phyloP scores from a whole-genome alignment of 139 green algal genomes.

The Zygnema cylindricum region DNA sequence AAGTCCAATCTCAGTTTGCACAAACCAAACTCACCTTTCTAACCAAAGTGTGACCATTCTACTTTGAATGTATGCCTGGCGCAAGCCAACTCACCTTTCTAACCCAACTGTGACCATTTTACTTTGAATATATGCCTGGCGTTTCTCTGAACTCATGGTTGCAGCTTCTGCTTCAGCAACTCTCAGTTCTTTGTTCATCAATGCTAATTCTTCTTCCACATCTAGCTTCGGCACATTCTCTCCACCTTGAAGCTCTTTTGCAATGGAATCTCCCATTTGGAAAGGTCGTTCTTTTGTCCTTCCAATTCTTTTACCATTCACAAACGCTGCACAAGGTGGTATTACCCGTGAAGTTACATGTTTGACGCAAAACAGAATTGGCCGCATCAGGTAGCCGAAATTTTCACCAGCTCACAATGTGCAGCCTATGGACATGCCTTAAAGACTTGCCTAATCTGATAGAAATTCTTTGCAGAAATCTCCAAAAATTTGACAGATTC shows the following conservation, averaged over 20 bases:
- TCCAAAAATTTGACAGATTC: no score
- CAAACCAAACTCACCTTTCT: conserved; percentile 37
- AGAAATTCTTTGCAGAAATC: no score
- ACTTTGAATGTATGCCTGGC: conserved; percentile 5
- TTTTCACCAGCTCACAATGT: no score
- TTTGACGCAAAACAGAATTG: no score
- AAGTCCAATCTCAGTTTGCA: no score
- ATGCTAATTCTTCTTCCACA: conserved; percentile 44
- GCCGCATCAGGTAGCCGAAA: no score
- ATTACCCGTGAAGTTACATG: no score
- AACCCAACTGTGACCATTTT: conserved; percentile 39
- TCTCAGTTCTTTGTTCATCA: conserved; percentile 3
- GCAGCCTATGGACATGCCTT: no score
- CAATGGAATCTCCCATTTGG: conserved; percentile 34
- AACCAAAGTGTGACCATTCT: conserved; percentile 39
- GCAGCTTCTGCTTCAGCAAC: conserved; percentile 27
- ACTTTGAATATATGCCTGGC: conserved; percentile 6
- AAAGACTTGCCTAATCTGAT: no score
- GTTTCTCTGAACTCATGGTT: conserved; percentile 3
- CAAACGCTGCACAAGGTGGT: conserved; percentile 52
- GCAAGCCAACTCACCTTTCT: conserved; percentile 37
- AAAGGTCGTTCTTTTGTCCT: conserved; percentile 34
- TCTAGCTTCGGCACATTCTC: conserved; percentile 6
- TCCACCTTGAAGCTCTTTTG: conserved; percentile 22
- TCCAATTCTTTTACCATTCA: conserved; percentile 55